Conservation (phyloP, 2,329 filamentous ascomycete genomes). For the Karstenula rhodostoma region DNA sequence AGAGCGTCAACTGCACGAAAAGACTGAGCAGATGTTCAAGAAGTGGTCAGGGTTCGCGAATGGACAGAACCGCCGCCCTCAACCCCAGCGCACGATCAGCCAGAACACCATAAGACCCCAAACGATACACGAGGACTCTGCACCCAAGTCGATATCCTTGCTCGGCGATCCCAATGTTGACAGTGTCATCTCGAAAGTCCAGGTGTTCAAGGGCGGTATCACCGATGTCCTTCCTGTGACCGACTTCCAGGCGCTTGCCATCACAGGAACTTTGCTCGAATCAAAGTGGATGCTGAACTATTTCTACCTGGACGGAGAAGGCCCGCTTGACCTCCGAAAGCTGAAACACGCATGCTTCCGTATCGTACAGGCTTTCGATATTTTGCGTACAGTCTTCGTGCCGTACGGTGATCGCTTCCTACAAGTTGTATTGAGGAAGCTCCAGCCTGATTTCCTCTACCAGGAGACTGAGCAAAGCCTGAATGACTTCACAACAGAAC, state of each 20-base stretch:
- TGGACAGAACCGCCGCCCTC: constrained; percentile 16
- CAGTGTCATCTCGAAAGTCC: constrained; percentile 45
- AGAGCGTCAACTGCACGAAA: constrained; percentile 15
- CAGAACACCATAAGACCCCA: constrained; percentile 30
- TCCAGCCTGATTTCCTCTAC: constrained; percentile 42
- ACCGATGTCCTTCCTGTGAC: constrained; percentile 44
- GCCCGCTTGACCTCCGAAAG: constrained; percentile 41
- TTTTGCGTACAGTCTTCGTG: constrained; percentile 47
- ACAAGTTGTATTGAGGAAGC: constrained; percentile 42
- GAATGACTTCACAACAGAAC: constrained; percentile 37
- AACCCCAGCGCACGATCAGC: constrained; percentile 23
- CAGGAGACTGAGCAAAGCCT: constrained; percentile 41
- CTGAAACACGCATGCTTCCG: constrained; percentile 42
- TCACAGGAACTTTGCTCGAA: constrained; percentile 44
- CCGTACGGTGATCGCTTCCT: constrained; percentile 44
- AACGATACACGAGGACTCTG: constrained; percentile 38
- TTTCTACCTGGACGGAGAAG: constrained; percentile 43
- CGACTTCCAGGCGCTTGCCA: constrained; percentile 45
- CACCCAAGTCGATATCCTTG: constrained; percentile 38
- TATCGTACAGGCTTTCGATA: constrained; percentile 44
- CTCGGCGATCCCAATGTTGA: constrained; percentile 46
- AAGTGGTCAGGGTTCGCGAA: constrained; percentile 36
- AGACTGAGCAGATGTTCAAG: constrained; percentile 32
- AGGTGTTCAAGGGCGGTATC: constrained; percentile 47
- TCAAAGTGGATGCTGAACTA: constrained; percentile 49